Percentiles rank a stretch among this genome's conserved stretches.
phyloP scores from a whole-genome alignment of 2,329 filamentous ascomycete genomes.

The Colletotrichum sp. region DNA sequence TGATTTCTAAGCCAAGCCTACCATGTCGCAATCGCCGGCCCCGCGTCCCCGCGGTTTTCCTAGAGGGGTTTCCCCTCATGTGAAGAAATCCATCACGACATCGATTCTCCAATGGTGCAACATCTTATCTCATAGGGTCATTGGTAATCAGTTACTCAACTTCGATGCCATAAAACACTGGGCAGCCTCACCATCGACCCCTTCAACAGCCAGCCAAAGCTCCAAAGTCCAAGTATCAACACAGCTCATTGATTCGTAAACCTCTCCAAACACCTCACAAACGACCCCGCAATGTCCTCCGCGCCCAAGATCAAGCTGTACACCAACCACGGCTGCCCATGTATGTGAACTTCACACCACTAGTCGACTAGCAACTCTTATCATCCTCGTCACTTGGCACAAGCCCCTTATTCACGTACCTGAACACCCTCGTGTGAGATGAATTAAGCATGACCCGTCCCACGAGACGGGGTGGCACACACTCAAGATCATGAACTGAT shows the following conservation, averaged over 20 bases:
- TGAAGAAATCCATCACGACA: constrained; percentile 8
- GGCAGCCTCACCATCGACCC: neutral
- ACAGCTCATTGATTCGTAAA: no score
- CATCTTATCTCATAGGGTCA: neutral
- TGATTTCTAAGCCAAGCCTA: neutral
- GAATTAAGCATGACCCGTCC: neutral
- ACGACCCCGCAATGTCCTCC: constrained; percentile 6
- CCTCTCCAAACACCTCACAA: neutral
- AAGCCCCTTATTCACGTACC: neutral
- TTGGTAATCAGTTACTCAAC: constrained; percentile 3
- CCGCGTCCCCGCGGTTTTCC: neutral
- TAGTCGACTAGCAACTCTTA: neutral
- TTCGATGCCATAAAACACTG: neutral
- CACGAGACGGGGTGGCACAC: neutral
- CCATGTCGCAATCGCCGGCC: neutral
- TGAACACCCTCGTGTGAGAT: neutral
- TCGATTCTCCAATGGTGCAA: neutral
- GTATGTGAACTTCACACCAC: constrained; percentile 31
- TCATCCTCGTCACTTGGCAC: neutral
- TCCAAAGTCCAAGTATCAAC: neutral
- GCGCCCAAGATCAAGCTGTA: constrained; percentile 67
- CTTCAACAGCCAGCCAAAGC: neutral
- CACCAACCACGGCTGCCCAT: constrained; percentile 74
- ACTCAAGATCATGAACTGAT: neutral
- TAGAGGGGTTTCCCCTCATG: neutral